Conservation (phyloP, 1,139 yeast genomes). For the Kurtzmaniella natalensis region DNA sequence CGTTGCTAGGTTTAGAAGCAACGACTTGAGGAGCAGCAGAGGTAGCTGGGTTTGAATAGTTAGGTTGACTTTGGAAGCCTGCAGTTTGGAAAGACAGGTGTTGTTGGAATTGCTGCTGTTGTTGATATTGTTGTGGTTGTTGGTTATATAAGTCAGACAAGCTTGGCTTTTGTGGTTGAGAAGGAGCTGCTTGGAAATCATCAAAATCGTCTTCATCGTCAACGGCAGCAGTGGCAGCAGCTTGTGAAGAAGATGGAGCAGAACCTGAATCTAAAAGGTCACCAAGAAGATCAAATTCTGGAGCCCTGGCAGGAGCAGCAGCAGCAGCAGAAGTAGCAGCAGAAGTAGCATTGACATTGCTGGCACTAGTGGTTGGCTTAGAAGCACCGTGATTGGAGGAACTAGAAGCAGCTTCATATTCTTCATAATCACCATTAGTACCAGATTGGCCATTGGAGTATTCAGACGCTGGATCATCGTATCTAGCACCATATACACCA, state of each 20-base stretch:
- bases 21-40: slow-evolving; percentile 16
- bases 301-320: slow-evolving; percentile 10
- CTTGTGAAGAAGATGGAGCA: slow-evolving; percentile 13
- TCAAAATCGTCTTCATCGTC: slow-evolving; percentile 89
- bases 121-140: slow-evolving; percentile 20
- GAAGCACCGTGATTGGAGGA: too few relatives aligned
- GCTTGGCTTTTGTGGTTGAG: slow-evolving; percentile 29
- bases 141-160: slow-evolving; percentile 36
- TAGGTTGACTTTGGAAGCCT: slow-evolving; percentile 10
- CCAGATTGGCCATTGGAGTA: slow-evolving; percentile 38
- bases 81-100: slow-evolving; percentile 14
- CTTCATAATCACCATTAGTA: slow-evolving; percentile 55
- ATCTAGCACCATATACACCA: slow-evolving; percentile 71
- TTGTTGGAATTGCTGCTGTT: slow-evolving; percentile 13
- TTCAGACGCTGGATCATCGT: slow-evolving; percentile 51
- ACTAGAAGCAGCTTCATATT: slow-evolving; percentile 50
- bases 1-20: slow-evolving; percentile 43
- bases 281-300: slow-evolving; percentile 43
- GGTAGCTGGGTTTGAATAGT: slow-evolving; percentile 1
- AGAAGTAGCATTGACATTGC: slow-evolving; percentile 37
- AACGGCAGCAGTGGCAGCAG: slow-evolving; percentile 22
- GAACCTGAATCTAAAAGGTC: slow-evolving; percentile 52
- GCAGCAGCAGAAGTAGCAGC: slow-evolving; percentile 28
- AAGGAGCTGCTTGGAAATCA: slow-evolving; percentile 83
- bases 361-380: slow-evolving; percentile 41